Base-by-base conservation (phyloP, 2,329 filamentous ascomycete genomes). In the Trichoderma citrinoviride region DNA sequence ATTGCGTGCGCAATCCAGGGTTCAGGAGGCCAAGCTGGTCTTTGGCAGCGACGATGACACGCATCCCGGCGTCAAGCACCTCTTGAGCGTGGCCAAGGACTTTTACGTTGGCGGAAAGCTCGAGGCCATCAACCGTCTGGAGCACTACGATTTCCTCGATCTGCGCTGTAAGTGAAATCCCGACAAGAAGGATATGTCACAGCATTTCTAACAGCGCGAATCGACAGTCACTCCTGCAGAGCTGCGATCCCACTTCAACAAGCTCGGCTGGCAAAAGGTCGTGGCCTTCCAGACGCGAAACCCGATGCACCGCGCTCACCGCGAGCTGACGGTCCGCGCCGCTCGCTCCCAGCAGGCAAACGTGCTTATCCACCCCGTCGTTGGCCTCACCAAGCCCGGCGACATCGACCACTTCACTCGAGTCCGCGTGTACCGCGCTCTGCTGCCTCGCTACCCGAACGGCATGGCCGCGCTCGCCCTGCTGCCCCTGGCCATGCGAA, bases 341-440 rank as follows among this genome's bases (percentile, higher is more conserved):
- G 95, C 95, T 70, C 94, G 95, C 73, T 91, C 91, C 65, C 92
- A 96, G 80, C 93, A 97, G 79, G 95, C 95, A 78, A 99, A 99
- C 78, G 95, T 99, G 71, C 90, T 99, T 74, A 99, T 99, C 79
- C 95, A 99, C 83, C 95, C 95, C 67, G 95, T 99, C 69, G 95
- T 99, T 70, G 95, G 95, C 76, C 87, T 99, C 74, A 99, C 95
- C 77, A 99, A 99, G 86, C 95, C 95, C 66, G 95, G 95, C 78
- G 95, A 99, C 79, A 99, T 99, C 77, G 95, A 99, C 81, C 95
- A 99, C 86, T 99, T 99, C 84, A 99, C 95, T 73, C 92, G 95
- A 77, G 95, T 99, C 73, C 93, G 95, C 75, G 95, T 97, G 74
- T 99, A 99, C 87, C 92, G 98, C 85, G 94, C 95, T 49, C 88